A percentile compares a stretch with the other conserved stretches of the same genome.
These are phyloP conservation scores for Draba incana DNA, from an alignment of 345 rosid species.

Conservation along the genomic window DNA sequence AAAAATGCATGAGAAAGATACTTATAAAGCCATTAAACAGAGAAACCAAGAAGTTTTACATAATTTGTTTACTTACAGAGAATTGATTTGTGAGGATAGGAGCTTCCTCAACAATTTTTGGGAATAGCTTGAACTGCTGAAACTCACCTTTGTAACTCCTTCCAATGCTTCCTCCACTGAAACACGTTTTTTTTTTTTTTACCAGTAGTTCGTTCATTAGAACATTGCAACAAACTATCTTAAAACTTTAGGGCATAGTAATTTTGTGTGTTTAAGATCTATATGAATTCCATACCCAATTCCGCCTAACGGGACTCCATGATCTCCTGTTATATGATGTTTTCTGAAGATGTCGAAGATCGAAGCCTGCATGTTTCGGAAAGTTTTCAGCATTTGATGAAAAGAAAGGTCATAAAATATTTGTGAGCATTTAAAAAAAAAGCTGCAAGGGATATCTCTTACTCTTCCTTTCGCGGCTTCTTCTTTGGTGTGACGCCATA, in stretches of 20 bases:
- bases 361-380: conserved; percentile 43
- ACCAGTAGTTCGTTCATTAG: conserved; percentile 24
- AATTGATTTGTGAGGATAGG: conserved; percentile 69
- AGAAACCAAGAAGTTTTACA: conserved; percentile 14
- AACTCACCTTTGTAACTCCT: conserved; percentile 73
- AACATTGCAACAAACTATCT: conserved; percentile 11
- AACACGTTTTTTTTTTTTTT: conserved; percentile 1
- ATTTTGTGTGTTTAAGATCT: not conserved
- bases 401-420: conserved; percentile 14
- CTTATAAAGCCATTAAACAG: not conserved
- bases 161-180: conserved; percentile 77
- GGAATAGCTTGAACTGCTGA: conserved; percentile 58
- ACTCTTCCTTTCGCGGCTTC: conserved; percentile 75
- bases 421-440: not conserved
- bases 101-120: conserved; percentile 51
- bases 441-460: conserved; percentile 29
- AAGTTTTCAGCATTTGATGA: not conserved
- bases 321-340: conserved; percentile 57
- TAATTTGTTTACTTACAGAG: conserved; percentile 50
- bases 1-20: conserved; percentile 15
- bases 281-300: conserved; percentile 59
- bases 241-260: not conserved
- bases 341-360: conserved; percentile 58
- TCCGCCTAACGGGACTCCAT: conserved; percentile 76
- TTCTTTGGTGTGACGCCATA: conserved; percentile 53